Percentiles rank a stretch among this genome's conserved stretches.
Conservation (phyloP, 1,139 yeast species). For the Spathaspora sp. region DNA sequence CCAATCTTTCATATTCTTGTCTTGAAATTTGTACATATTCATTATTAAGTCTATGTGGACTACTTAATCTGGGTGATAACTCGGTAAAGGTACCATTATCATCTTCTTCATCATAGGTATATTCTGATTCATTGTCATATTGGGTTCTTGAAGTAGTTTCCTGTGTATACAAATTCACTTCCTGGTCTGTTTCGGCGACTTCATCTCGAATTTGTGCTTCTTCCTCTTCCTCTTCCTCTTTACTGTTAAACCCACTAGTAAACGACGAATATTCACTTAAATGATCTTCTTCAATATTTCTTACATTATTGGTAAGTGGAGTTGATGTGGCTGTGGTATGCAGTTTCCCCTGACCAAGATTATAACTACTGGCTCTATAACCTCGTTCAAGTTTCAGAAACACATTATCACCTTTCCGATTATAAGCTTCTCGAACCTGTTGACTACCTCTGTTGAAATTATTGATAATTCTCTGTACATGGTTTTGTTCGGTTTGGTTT, state of each 20-base stretch:
- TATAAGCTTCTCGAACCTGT: slow-evolving; percentile 37
- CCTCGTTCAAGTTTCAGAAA: slow-evolving; percentile 40
- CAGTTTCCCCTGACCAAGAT: slow-evolving; percentile 5
- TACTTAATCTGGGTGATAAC: neutral
- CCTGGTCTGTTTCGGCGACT: neutral
- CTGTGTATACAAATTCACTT: neutral
- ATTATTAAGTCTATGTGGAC: slow-evolving; percentile 3
- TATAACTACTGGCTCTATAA: slow-evolving; percentile 13
- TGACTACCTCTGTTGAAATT: slow-evolving; percentile 32
- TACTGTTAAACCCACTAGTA: slow-evolving; percentile 28
- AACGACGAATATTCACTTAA: slow-evolving; percentile 32
- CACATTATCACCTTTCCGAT: slow-evolving; percentile 39
- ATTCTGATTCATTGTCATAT: slow-evolving; percentile 9
- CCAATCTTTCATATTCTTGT: neutral
- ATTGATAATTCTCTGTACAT: slow-evolving; percentile 30
- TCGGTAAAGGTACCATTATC: neutral
- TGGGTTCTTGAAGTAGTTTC: neutral
- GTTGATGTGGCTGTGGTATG: slow-evolving; percentile 38
- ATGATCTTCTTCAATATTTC: slow-evolving; percentile 11
- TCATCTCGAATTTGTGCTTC: neutral
- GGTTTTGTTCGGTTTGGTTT: neutral
- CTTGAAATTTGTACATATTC: neutral
- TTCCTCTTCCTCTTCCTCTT: slow-evolving; percentile 12
- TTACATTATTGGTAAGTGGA: slow-evolving; percentile 28
- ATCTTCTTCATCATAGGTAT: slow-evolving; percentile 26